Evolutionary conservation across 2,329 filamentous ascomycete species (phyloP).

Genomic region (Leptographium procerum): DNA sequence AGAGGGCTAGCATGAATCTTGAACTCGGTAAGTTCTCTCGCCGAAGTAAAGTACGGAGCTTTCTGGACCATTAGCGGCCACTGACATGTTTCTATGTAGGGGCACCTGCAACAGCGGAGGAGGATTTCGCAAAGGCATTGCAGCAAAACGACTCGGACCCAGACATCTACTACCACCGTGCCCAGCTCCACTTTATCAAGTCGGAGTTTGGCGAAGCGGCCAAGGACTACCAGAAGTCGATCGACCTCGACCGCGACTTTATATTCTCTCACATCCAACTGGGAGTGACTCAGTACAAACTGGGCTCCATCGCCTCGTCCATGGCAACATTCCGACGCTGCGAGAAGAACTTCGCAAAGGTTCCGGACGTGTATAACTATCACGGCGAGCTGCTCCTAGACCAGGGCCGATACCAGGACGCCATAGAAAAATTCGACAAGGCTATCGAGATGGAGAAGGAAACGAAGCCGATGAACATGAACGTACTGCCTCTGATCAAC

Average conservation of each 20-base stretch:
- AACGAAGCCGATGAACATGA: constrained; percentile 89
- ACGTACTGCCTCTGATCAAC: constrained; percentile 95
- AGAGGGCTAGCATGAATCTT: constrained; percentile 94
- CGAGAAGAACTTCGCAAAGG: constrained; percentile 96
- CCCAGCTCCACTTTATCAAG: constrained; percentile 96
- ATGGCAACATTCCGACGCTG: constrained; percentile 97
- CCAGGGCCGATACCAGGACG: constrained; percentile 90
- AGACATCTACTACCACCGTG: constrained; percentile 98
- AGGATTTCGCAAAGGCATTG: constrained; percentile 79
- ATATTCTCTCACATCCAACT: constrained; percentile 99
- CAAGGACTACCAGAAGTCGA: constrained; percentile 98
- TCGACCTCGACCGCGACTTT: constrained; percentile 88
- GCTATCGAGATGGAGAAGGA: constrained; percentile 99
- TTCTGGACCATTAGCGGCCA: not conserved
- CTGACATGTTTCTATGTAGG: constrained; percentile 31
- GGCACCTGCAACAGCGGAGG: constrained; percentile 72
- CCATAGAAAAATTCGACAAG: constrained; percentile 94
- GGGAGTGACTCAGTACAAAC: constrained; percentile 98
- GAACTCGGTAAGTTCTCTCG: constrained; percentile 58
- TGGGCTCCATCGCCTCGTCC: constrained; percentile 92
- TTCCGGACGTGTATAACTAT: constrained; percentile 99
- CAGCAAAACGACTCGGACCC: constrained; percentile 79
- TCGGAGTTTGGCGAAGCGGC: constrained; percentile 85
- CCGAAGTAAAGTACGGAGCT: too few species aligned
- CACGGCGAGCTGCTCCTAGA: constrained; percentile 94